Evolutionary conservation across 2,329 filamentous ascomycete genomes (phyloP).

Genomic region (Aspergillus neoniger): DNA sequence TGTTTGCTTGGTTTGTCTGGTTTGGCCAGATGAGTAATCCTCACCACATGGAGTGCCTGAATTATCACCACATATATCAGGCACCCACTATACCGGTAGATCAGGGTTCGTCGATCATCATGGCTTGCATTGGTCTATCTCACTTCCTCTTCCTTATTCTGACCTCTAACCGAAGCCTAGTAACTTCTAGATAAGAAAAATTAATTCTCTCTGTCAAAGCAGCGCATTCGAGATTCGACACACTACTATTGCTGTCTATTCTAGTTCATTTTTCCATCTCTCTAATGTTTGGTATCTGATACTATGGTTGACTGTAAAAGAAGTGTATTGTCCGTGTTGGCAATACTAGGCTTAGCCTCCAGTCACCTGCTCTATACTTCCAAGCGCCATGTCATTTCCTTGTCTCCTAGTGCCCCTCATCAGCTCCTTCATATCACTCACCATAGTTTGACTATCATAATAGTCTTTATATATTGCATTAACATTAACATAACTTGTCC

Average conservation of each 20-base stretch:
- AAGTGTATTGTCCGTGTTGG: neutral
- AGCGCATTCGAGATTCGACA: neutral
- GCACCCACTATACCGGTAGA: neutral
- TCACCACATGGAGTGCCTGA: neutral
- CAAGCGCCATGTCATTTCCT: neutral
- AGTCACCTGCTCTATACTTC: slow-evolving; percentile 8
- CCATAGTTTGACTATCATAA: neutral
- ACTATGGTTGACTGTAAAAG: too few species aligned
- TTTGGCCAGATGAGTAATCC: neutral
- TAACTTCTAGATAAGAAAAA: neutral
- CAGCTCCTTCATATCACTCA: neutral
- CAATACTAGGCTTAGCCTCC: neutral
- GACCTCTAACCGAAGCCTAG: neutral
- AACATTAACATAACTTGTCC: neutral
- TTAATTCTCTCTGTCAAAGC: neutral
- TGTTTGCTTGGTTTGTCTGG: slow-evolving; percentile 17
- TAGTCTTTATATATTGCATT: neutral
- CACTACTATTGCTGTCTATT: neutral
- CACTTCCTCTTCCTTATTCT: neutral
- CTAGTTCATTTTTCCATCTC: too few species aligned
- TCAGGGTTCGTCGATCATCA: slow-evolving; percentile 1
- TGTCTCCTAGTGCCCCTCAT: neutral
- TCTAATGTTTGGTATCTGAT: too few species aligned
- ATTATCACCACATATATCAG: neutral
- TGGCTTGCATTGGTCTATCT: neutral